Base-by-base conservation (phyloP, 768 basidiomycete species). In the Lentinula edodes region DNA sequence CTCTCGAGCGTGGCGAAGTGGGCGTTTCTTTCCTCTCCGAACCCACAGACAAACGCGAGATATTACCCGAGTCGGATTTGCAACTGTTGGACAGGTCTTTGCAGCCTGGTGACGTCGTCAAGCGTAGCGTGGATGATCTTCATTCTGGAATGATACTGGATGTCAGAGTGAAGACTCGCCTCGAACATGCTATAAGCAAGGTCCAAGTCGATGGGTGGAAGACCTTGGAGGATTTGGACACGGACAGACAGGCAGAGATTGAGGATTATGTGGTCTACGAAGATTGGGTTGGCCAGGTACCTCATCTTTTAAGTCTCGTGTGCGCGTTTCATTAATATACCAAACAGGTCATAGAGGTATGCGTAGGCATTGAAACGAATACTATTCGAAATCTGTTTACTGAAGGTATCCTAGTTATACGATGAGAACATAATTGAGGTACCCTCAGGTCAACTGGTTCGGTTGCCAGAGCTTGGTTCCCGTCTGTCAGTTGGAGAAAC, bases 251-350 rank as follows among this genome's bases (percentile, higher is more conserved):
- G 34, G 80, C 90, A 28, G 90, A 90, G 62, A 79, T 90, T 42
- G 88, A 90, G 6, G 92, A 95, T 72, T 91, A 88, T 75, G 91
- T 95, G 52, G 76, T 87, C 16, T 85, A 86, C 67, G 83, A 90
- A 65, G 85, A 93, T 70, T 97, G 95, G 94, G 77, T 96, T 67
- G 94, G 94, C 57, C 91, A 93, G 80, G 91, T 91, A 71, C 70
- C 83, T 68, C 36, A n/a, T 41, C 54, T 28, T 20, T 48, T 4
- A 2, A 6, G 12, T 15, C 57, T 45, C 43, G 8, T 45, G 35
- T 43, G 36, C 62, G 20, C 12, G 15, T 12, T 45, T 16, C 13
- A 39, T 43, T 41, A 55, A 48, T 60, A 38, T 51, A 61, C 68
- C 50, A 64, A 63, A 38, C 63, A 91, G 87, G 81, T 93, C 46